Conservation (phyloP, 768 basidiomycete species). For the Tubosaeta brunneosetosa region DNA sequence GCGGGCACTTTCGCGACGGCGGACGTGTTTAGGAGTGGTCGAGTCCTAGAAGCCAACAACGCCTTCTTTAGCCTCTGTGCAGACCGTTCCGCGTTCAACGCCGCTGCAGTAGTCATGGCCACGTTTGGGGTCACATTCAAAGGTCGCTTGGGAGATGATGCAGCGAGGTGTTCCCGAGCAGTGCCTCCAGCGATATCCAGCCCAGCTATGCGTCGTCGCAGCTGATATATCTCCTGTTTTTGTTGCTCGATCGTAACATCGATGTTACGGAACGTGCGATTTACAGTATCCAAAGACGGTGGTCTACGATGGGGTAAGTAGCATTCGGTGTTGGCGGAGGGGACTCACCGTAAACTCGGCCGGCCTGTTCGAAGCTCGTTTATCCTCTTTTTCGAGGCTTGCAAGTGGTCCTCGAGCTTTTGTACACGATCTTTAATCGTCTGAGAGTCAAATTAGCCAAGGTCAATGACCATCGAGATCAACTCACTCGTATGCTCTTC, state of each 20-base stretch:
- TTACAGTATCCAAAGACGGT: conserved; percentile 80
- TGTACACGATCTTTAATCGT: conserved; percentile 66
- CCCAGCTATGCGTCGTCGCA: conserved; percentile 50
- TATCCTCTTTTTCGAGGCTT: conserved; percentile 65
- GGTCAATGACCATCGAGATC: not conserved
- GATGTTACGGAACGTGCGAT: conserved; percentile 80
- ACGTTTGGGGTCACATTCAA: conserved; percentile 57
- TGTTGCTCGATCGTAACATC: conserved; percentile 66
- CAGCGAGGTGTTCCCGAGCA: conserved; percentile 40
- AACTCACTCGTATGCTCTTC: conserved; percentile 61
- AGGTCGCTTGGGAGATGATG: conserved; percentile 36
- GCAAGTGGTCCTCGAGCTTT: conserved; percentile 74
- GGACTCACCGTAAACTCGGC: conserved; percentile 55
- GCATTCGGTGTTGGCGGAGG: not conserved
- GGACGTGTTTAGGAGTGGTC: conserved; percentile 63
- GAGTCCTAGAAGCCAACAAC: conserved; percentile 52
- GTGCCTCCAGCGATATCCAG: conserved; percentile 37
- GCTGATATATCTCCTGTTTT: conserved; percentile 45
- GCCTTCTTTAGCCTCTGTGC: conserved; percentile 67
- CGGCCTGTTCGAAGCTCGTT: conserved; percentile 57
- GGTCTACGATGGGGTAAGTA: conserved; percentile 44
- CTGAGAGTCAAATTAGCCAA: conserved; percentile 34
- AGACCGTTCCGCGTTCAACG: conserved; percentile 75
- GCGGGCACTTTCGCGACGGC: conserved; percentile 26
- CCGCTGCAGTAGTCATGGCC: conserved; percentile 72